These are phyloP conservation scores for Candida suzukii DNA, from an alignment of 805 yeast genomes.

Conservation along the genomic window DNA sequence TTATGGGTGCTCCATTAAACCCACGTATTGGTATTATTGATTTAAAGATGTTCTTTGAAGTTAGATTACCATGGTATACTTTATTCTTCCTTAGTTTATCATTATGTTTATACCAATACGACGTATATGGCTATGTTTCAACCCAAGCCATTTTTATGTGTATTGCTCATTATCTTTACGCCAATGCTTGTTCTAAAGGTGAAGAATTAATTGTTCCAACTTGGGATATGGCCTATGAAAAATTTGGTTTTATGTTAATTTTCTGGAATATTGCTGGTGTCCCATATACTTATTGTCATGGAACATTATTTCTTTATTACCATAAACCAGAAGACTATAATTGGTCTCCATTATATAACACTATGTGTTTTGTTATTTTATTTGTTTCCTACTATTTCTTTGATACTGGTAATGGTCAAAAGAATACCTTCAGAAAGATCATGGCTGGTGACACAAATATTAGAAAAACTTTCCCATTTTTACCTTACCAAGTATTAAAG, in stretches of 20 bases:
- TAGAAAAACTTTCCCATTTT: conserved; percentile 89
- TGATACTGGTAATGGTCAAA: conserved; percentile 92
- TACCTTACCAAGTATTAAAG: conserved; percentile 76
- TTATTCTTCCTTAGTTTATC: conserved; percentile 71
- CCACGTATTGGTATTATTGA: conserved; percentile 93
- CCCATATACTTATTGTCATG: conserved; percentile 95
- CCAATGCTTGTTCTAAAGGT: conserved; percentile 96
- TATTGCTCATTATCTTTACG: conserved; percentile 88
- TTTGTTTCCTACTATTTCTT: conserved; percentile 81
- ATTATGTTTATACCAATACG: conserved; percentile 72
- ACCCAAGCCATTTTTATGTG: conserved; percentile 69
- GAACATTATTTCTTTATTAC: conserved; percentile 75
- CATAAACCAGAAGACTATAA: conserved; percentile 81
- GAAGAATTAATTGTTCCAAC: conserved; percentile 96
- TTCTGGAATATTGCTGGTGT: conserved; percentile 99
- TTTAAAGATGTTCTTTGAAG: conserved; percentile 95
- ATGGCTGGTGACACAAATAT: conserved; percentile 71
- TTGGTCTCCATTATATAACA: conserved; percentile 59
- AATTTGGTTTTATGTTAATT: conserved; percentile 97
- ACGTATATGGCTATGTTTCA: conserved; percentile 69
- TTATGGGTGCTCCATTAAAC: conserved; percentile 96
- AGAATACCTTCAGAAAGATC: conserved; percentile 81
- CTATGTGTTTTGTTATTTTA: conserved; percentile 47
- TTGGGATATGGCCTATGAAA: conserved; percentile 99
- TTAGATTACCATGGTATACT: conserved; percentile 94